Conservation (phyloP, 2,329 filamentous ascomycete genomes). For the Penicillium oxalicum region DNA sequence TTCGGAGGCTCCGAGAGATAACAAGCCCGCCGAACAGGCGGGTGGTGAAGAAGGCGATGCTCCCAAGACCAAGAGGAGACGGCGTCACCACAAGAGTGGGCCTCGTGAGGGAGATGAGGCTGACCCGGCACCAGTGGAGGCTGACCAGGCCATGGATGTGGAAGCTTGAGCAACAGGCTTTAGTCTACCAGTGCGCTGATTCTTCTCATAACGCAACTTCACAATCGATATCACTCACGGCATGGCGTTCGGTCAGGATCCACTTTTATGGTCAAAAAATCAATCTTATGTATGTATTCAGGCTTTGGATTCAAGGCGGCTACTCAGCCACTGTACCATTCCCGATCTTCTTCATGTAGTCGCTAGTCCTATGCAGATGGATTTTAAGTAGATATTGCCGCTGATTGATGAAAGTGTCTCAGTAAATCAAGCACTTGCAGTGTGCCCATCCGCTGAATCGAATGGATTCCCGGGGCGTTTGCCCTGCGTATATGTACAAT, state of each 20-base stretch:
- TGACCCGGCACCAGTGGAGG: slow-evolving; percentile 10
- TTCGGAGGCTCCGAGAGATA: not conserved
- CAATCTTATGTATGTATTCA: not conserved
- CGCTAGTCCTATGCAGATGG: no score
- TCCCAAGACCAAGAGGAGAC: slow-evolving; percentile 31
- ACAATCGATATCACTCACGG: slow-evolving; percentile 13
- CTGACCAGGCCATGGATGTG: slow-evolving; percentile 14
- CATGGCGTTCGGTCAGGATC: slow-evolving; percentile 29
- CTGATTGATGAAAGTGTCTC: no score
- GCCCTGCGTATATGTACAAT: slow-evolving; percentile 4
- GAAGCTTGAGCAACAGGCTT: slow-evolving; percentile 12
- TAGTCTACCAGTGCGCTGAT: not conserved
- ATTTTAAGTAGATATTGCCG: no score
- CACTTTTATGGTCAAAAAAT: slow-evolving; percentile 17
- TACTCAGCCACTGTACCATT: no score
- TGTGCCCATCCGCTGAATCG: no score
- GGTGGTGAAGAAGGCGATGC: slow-evolving; percentile 21
- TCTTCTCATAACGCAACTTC: not conserved
- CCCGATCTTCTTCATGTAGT: no score
- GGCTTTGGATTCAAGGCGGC: no score
- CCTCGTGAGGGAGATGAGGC: slow-evolving; percentile 16
- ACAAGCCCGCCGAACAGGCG: slow-evolving; percentile 13
- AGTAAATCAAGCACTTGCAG: no score
- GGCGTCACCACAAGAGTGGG: slow-evolving; percentile 30
- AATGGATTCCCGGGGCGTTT: not conserved